phyloP scores from a whole-genome alignment of 345 rosid genomes.

The Microcos paniculata region DNA sequence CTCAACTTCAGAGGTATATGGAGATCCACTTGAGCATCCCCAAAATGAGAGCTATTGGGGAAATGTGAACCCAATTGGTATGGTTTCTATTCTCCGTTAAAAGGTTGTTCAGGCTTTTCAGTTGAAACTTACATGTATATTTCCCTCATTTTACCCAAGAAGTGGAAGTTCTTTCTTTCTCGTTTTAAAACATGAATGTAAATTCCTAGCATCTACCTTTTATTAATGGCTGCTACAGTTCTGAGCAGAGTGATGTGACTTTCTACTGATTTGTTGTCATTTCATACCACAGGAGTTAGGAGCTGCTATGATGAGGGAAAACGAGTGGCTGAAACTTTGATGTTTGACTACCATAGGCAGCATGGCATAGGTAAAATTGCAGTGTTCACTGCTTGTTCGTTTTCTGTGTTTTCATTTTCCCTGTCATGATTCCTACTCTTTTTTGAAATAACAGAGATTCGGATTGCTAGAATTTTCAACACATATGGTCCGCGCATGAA shows the following conservation, averaged over 20 bases:
- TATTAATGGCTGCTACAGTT: not conserved
- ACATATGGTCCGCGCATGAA: constrained; percentile 98
- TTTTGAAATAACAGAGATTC: constrained; percentile 51
- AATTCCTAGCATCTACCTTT: not conserved
- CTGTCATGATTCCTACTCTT: not conserved
- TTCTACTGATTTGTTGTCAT: not conserved
- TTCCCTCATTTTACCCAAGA: not conserved
- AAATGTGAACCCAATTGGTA: constrained; percentile 96
- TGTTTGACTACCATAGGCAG: constrained; percentile 96
- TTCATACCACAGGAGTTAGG: constrained; percentile 59
- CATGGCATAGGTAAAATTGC: constrained; percentile 73
- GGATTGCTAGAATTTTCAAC: constrained; percentile 92
- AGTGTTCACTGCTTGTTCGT: not conserved
- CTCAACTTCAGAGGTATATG: constrained; percentile 92
- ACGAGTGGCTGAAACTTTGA: constrained; percentile 88
- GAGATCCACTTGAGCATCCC: constrained; percentile 94
- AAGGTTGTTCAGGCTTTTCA: not conserved
- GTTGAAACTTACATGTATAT: not conserved
- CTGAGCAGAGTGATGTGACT: too few species aligned
- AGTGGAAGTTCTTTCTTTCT: not conserved
- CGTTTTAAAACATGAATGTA: not conserved
- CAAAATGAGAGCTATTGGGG: constrained; percentile 93
- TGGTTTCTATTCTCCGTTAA: not conserved
- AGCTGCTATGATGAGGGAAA: constrained; percentile 98
- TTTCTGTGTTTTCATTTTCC: not conserved